Percentiles rank a stretch among this genome's conserved stretches.
Conservation (phyloP, 768 basidiomycete genomes). For the Lactarius hatsudake region DNA sequence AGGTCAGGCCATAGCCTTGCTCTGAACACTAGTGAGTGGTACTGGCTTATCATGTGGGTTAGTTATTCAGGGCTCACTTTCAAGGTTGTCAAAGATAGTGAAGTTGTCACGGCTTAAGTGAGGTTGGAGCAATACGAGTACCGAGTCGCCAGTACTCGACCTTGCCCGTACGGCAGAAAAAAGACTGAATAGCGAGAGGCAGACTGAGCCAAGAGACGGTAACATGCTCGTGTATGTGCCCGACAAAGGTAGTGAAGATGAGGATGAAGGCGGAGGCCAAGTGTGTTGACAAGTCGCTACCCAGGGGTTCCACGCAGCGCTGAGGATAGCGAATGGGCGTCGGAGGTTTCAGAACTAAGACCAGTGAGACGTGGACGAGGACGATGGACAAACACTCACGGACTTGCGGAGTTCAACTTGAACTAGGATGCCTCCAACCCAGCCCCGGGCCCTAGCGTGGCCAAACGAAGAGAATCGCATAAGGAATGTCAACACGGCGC, state of each 20-base stretch:
- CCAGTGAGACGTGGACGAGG: no score
- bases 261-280: neutral
- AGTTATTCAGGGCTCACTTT: conserved; percentile 46
- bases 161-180: conserved; percentile 41
- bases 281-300: neutral
- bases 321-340: no score
- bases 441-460: no score
- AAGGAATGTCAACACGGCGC: no score
- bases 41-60: conserved; percentile 7
- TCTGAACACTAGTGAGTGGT: conserved; percentile 41
- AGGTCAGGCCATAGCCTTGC: conserved; percentile 82
- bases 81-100: conserved; percentile 70
- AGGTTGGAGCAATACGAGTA: conserved; percentile 83
- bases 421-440: no score
- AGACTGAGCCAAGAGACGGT: conserved; percentile 31
- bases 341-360: no score
- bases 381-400: no score
- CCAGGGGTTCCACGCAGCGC: neutral
- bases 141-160: conserved; percentile 79
- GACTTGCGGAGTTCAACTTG: no score
- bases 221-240: conserved; percentile 27
- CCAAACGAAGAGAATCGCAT: no score
- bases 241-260: neutral
- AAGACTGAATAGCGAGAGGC: conserved; percentile 35
- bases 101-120: conserved; percentile 61